These are phyloP conservation scores for Elsinoe necatrix DNA, from an alignment of 2,329 filamentous ascomycete species.

Conservation along the genomic window DNA sequence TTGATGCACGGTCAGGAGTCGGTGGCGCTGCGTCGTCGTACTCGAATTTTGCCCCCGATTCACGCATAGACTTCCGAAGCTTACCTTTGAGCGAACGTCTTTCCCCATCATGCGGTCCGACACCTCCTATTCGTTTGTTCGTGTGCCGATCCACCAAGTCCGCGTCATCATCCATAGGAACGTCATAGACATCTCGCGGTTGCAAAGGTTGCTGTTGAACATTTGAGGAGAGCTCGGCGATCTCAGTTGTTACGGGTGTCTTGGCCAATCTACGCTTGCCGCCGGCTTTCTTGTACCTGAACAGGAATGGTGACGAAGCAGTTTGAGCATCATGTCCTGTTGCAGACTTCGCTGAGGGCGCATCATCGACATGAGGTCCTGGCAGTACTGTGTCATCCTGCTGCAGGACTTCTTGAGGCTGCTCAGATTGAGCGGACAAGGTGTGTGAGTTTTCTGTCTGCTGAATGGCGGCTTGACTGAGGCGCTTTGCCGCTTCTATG, in stretches of 20 bases:
- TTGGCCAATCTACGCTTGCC: neutral
- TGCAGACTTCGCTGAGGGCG: neutral
- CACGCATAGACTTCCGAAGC: constrained; percentile 20
- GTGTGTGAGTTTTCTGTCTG: neutral
- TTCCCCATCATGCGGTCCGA: neutral
- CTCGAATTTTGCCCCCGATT: constrained; percentile 21
- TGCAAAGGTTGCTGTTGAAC: neutral
- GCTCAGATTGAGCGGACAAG: neutral
- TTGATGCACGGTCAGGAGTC: neutral
- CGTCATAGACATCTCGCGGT: neutral
- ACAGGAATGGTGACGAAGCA: constrained; percentile 6
- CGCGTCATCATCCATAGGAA: neutral
- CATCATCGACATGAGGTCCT: neutral
- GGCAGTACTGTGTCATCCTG: neutral
- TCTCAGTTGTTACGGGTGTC: neutral
- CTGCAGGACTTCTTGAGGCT: neutral
- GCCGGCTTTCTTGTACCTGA: constrained; percentile 1
- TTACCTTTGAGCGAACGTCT: neutral
- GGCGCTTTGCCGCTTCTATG: constrained; percentile 10
- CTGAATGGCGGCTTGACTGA: constrained; percentile 6
- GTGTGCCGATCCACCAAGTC: neutral
- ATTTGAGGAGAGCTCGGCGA: neutral
- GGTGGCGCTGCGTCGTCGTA: neutral
- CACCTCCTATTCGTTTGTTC: neutral
- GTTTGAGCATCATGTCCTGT: neutral